Evolutionary conservation across 495 filamentous ascomycete genomes (phyloP).

Genomic region (Penicillium steckii): DNA sequence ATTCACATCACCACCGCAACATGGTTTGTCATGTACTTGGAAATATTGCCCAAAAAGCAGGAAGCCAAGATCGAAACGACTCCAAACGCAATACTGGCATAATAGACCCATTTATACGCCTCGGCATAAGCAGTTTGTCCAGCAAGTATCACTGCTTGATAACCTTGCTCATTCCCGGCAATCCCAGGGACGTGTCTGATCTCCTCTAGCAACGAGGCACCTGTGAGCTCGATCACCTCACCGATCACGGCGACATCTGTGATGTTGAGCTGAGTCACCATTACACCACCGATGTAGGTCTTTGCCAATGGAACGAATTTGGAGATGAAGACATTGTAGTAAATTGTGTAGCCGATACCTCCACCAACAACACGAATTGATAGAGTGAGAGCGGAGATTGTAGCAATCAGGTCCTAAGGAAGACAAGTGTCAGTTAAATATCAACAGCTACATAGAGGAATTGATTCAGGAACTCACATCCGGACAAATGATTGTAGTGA

Average conservation of each 20-base stretch:
- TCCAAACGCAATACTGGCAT: constrained; percentile 67
- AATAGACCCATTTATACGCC: constrained; percentile 67
- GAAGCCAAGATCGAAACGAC: constrained; percentile 60
- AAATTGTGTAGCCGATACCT: constrained; percentile 68
- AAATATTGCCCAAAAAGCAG: constrained; percentile 62
- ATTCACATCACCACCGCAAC: constrained; percentile 62
- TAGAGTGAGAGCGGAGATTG: constrained; percentile 70
- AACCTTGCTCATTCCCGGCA: constrained; percentile 49
- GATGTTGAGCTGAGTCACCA: constrained; percentile 53
- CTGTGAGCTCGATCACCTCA: constrained; percentile 56
- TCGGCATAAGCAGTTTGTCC: constrained; percentile 63
- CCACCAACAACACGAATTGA: constrained; percentile 71
- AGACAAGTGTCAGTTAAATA: not conserved
- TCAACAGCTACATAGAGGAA: no score
- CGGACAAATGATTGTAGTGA: constrained; percentile 71
- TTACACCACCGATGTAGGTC: constrained; percentile 53
- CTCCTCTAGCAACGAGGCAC: constrained; percentile 51
- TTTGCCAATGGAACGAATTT: constrained; percentile 57
- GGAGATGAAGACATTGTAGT: constrained; percentile 73
- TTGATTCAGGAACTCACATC: constrained; percentile 38
- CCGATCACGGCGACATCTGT: constrained; percentile 38
- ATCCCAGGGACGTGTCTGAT: constrained; percentile 57
- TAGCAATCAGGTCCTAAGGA: constrained; percentile 64
- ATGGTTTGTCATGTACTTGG: constrained; percentile 67
- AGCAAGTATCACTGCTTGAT: constrained; percentile 57